These are phyloP conservation scores for Cystobasidium ongulense DNA, from an alignment of 768 basidiomycete genomes.

Conservation along the genomic window DNA sequence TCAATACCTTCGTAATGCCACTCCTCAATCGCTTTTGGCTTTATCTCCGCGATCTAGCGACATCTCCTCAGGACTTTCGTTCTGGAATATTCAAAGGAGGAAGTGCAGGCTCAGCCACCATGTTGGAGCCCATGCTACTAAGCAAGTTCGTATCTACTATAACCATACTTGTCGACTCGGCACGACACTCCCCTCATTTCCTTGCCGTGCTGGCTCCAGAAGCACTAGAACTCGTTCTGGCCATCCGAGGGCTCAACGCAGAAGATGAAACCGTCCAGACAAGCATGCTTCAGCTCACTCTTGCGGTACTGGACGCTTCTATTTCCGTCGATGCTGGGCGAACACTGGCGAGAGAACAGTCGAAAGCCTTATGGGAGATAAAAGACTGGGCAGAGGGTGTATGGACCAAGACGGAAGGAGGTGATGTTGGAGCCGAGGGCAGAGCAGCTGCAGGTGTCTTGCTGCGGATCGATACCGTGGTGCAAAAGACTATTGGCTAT, in stretches of 20 bases:
- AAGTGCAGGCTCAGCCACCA: constrained; percentile 69
- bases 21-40: constrained; percentile 89
- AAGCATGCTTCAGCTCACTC: constrained; percentile 6
- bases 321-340: neutral
- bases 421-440: neutral
- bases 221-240: constrained; percentile 70
- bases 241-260: constrained; percentile 52
- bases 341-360: neutral
- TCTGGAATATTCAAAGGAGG: constrained; percentile 47
- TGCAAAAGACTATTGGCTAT: constrained; percentile 26
- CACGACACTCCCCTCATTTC: constrained; percentile 71
- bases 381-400: constrained; percentile 25
- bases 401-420: neutral
- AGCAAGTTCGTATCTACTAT: constrained; percentile 68
- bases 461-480: constrained; percentile 14
- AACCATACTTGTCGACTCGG: constrained; percentile 70
- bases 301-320: constrained; percentile 12
- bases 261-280: constrained; percentile 8
- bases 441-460: constrained; percentile 14
- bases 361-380: neutral
- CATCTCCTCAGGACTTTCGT: constrained; percentile 53
- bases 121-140: constrained; percentile 69
- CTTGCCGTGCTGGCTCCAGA: constrained; percentile 71
- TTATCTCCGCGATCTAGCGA: constrained; percentile 76
- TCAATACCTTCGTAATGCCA: constrained; percentile 79